Conservation (phyloP, 371 early-diverging fungal species). For the Saksenaea oblongispora region DNA sequence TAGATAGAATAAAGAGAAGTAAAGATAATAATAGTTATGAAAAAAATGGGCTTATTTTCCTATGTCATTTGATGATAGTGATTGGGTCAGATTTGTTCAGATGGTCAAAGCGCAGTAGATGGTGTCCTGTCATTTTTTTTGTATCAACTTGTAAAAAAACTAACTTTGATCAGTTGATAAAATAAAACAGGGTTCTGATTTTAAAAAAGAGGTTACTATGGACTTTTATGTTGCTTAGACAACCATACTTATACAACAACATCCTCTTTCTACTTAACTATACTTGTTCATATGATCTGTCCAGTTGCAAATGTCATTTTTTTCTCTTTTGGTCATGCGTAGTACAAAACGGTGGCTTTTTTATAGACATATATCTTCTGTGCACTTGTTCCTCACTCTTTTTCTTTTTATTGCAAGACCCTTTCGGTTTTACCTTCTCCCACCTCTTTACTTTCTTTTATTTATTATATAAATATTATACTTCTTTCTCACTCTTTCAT, state of each 20-base stretch:
- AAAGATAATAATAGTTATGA: not conserved
- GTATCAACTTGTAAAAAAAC: not conserved
- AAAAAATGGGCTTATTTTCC: conserved; percentile 5
- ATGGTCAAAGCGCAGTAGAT: conserved; percentile 2
- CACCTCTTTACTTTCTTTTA: conserved; percentile 5
- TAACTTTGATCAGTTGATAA: too few relatives aligned
- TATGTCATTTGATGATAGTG: not conserved
- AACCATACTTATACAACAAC: not conserved
- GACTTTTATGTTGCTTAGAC: not conserved
- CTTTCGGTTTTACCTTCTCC: conserved; percentile 5
- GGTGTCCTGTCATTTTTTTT: not conserved
- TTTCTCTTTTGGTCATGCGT: conserved; percentile 3
- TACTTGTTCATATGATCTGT: conserved; percentile 1
- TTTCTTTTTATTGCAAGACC: not conserved
- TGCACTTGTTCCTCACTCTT: conserved; percentile 2
- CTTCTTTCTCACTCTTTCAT: not conserved
- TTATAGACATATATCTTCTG: conserved; percentile 3
- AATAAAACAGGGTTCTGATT: not conserved
- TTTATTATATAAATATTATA: not conserved
- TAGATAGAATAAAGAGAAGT: not conserved
- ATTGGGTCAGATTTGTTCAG: conserved; percentile 3
- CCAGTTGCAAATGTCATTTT: conserved; percentile 10
- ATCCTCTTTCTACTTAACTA: not conserved
- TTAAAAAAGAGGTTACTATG: not conserved
- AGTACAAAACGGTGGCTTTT: conserved; percentile 1